Evolutionary conservation across 73 alveolate genomes (phyloP).

Genomic region (Blepharisma stoltei): DNA sequence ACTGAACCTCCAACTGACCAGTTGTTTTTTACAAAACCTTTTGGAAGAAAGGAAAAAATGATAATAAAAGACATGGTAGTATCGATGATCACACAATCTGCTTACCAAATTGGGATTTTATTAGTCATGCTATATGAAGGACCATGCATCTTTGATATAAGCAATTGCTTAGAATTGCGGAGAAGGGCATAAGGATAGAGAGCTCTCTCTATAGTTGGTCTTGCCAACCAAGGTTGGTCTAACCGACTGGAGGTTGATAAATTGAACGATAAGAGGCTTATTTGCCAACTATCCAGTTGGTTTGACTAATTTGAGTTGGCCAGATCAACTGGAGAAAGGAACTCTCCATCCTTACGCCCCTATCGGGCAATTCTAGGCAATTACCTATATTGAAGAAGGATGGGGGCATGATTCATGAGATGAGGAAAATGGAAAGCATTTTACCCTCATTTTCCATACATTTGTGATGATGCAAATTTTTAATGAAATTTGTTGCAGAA

Average conservation of each 20-base stretch:
- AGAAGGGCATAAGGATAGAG: no score
- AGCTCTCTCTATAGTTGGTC: no score
- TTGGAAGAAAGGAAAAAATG: slow-evolving; percentile 82
- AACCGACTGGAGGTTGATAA: no score
- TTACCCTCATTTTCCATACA: slow-evolving; percentile 67
- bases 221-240: no score
- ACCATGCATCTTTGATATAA: slow-evolving; percentile 26
- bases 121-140: slow-evolving; percentile 63
- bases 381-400: slow-evolving; percentile 36
- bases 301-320: no score
- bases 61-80: slow-evolving; percentile 87
- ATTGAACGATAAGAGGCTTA: no score
- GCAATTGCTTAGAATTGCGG: no score
- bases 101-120: slow-evolving; percentile 68
- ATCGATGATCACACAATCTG: slow-evolving; percentile 73
- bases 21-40: slow-evolving; percentile 73
- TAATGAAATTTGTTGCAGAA: slow-evolving; percentile 69
- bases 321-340: no score
- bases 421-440: slow-evolving; percentile 58
- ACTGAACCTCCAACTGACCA: slow-evolving; percentile 92
- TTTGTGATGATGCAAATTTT: slow-evolving; percentile 68
- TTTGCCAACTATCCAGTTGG: no score
- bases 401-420: slow-evolving; percentile 37
- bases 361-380: no score
- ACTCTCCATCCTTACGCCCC: no score